phyloP scores from a whole-genome alignment of 805 yeast species.

The Candida endomychidarum region DNA sequence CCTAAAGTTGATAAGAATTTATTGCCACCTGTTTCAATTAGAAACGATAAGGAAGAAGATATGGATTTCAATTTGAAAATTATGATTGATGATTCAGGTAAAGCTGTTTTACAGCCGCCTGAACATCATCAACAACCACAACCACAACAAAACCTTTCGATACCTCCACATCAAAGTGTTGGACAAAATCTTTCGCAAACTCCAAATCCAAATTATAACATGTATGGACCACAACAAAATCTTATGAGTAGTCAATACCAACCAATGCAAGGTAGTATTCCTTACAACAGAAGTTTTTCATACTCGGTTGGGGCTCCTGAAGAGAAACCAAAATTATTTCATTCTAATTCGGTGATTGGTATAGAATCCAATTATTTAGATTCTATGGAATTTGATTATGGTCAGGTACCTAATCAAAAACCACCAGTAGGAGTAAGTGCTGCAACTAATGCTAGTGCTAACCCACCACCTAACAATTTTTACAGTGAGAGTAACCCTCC shows the following conservation, averaged over 20 bases:
- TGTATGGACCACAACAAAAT: conserved; percentile 2
- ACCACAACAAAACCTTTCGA: not conserved
- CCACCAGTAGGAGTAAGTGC: conserved; percentile 8
- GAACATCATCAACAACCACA: conserved; percentile 1
- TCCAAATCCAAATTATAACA: not conserved
- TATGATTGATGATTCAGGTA: conserved; percentile 42
- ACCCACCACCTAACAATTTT: not conserved
- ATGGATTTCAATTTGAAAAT: conserved; percentile 34
- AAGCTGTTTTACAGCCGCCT: conserved; percentile 30
- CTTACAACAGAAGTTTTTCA: conserved; percentile 9
- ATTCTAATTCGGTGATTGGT: conserved; percentile 29
- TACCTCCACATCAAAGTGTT: not conserved
- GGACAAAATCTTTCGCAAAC: not conserved
- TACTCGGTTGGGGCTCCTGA: conserved; percentile 6
- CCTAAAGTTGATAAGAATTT: conserved; percentile 10
- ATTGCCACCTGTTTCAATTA: conserved; percentile 16
- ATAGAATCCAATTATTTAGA: conserved; percentile 21
- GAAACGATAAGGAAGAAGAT: conserved; percentile 11
- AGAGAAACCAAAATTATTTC: conserved; percentile 22
- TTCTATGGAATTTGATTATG: conserved; percentile 15
- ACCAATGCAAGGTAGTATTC: conserved; percentile 1
- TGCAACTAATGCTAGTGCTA: not conserved
- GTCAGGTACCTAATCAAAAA: conserved; percentile 15
- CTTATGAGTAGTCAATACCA: conserved; percentile 3
- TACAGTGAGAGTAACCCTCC: conserved; percentile 23